Conservation (phyloP, 225 moss, liverwort and hornwort genomes). For the Pseudisothecium myosuroides region DNA sequence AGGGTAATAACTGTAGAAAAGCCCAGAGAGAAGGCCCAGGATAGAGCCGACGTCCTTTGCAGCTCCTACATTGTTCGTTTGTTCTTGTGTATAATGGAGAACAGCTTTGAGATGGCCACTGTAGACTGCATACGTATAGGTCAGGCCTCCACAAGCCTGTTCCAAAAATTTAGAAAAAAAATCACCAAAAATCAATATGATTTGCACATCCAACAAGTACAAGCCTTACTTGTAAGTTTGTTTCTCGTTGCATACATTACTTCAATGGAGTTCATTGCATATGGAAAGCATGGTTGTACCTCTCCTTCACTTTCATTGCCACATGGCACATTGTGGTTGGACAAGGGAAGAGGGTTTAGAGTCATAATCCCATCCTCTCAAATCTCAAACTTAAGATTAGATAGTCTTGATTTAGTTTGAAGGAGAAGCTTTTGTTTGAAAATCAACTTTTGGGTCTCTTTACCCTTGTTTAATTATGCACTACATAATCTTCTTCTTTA, state of each 20-base stretch:
- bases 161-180: neutral
- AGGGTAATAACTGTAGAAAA: conserved; percentile 42
- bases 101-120: conserved; percentile 37
- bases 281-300: neutral
- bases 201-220: neutral
- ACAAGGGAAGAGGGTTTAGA: neutral
- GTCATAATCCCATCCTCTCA: neutral
- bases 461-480: neutral
- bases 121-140: conserved; percentile 34
- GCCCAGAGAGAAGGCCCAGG: conserved; percentile 25
- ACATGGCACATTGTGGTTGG: neutral
- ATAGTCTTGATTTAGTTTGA: neutral
- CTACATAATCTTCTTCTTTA: neutral
- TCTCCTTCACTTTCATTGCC: neutral
- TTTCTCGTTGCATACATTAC: neutral
- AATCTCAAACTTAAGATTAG: neutral
- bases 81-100: conserved; percentile 27
- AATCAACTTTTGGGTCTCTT: neutral
- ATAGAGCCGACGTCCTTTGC: conserved; percentile 34
- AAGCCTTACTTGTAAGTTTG: neutral
- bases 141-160: conserved; percentile 39
- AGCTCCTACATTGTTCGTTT: conserved; percentile 21
- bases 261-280: neutral
- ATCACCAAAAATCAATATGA: neutral
- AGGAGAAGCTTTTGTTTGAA: neutral